These are phyloP conservation scores for Melanomma pulvis-pyrius DNA, from an alignment of 495 filamentous ascomycete species.

Conservation along the genomic window DNA sequence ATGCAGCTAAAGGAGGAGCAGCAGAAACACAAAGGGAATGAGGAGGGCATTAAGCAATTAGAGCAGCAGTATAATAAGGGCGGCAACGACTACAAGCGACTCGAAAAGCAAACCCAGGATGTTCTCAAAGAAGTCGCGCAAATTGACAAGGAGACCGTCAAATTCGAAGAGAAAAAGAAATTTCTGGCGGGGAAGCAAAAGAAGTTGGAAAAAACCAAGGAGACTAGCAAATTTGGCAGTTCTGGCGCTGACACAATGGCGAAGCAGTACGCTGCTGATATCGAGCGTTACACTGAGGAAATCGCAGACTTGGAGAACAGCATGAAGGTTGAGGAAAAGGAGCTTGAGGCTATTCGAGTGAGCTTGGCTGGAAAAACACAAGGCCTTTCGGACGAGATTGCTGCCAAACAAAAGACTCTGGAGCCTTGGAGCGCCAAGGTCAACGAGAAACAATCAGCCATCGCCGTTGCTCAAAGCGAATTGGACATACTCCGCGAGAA, in stretches of 20 bases:
- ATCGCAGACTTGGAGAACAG: slow-evolving; percentile 71
- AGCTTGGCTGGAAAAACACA: slow-evolving; percentile 93
- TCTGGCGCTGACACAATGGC: slow-evolving; percentile 76
- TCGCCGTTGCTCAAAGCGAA: slow-evolving; percentile 93
- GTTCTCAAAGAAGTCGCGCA: slow-evolving; percentile 86
- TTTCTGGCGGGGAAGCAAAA: slow-evolving; percentile 86
- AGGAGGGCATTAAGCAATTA: slow-evolving; percentile 85
- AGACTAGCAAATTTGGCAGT: slow-evolving; percentile 66
- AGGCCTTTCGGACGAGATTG: slow-evolving; percentile 87
- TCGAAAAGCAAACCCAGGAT: slow-evolving; percentile 80
- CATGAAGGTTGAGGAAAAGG: slow-evolving; percentile 76
- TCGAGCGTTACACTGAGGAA: slow-evolving; percentile 71
- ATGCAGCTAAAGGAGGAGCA: slow-evolving; percentile 83
- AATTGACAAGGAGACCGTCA: slow-evolving; percentile 93
- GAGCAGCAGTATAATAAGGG: slow-evolving; percentile 83
- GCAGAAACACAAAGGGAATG: slow-evolving; percentile 87
- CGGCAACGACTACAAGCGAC: slow-evolving; percentile 74
- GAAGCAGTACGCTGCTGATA: slow-evolving; percentile 74
- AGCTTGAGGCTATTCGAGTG: slow-evolving; percentile 78
- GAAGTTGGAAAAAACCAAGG: slow-evolving; percentile 88
- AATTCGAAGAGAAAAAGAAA: slow-evolving; percentile 96
- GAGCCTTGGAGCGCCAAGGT: slow-evolving; percentile 97
- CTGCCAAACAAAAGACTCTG: slow-evolving; percentile 86
- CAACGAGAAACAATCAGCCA: slow-evolving; percentile 89
- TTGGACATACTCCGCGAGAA: slow-evolving; percentile 87